A percentile compares a stretch with the other conserved stretches of the same genome.
These are phyloP conservation scores for Penicillium decumbens DNA, from an alignment of 2,329 filamentous ascomycete species.

Conservation along the genomic window DNA sequence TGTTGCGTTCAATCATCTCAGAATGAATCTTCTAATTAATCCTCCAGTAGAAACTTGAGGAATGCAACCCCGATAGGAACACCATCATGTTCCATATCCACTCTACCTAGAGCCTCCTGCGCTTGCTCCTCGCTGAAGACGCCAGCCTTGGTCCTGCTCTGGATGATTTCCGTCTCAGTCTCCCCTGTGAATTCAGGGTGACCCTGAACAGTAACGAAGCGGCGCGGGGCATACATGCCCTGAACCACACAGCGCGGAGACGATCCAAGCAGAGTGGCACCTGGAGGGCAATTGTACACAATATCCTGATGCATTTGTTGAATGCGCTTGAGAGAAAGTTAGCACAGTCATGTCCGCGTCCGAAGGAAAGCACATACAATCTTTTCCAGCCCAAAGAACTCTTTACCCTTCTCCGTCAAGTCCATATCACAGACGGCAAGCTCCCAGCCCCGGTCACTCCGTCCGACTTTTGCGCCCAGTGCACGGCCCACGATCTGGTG, in stretches of 20 bases:
- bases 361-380: conserved; percentile 44
- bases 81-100: conserved; percentile 69
- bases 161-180: conserved; percentile 62
- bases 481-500: conserved; percentile 79
- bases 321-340: conserved; percentile 38
- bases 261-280: conserved; percentile 59
- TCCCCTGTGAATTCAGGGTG: conserved; percentile 76
- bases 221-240: conserved; percentile 66
- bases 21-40: conserved; percentile 12
- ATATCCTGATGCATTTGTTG: conserved; percentile 86
- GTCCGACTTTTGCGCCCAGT: conserved; percentile 61
- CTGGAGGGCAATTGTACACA: conserved; percentile 60
- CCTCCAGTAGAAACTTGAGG: conserved; percentile 67
- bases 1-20: not conserved
- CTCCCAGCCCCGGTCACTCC: conserved; percentile 72
- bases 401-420: conserved; percentile 64
- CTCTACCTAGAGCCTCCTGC: conserved; percentile 63
- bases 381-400: conserved; percentile 64
- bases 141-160: conserved; percentile 59
- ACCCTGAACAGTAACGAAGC: conserved; percentile 73
- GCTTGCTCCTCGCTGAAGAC: conserved; percentile 67
- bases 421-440: conserved; percentile 66
- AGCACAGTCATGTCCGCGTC: not conserved
- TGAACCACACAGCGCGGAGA: conserved; percentile 69
- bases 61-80: conserved; percentile 70